phyloP scores from a whole-genome alignment of 768 basidiomycete species.

The Chalciporus pseudorubinellus region DNA sequence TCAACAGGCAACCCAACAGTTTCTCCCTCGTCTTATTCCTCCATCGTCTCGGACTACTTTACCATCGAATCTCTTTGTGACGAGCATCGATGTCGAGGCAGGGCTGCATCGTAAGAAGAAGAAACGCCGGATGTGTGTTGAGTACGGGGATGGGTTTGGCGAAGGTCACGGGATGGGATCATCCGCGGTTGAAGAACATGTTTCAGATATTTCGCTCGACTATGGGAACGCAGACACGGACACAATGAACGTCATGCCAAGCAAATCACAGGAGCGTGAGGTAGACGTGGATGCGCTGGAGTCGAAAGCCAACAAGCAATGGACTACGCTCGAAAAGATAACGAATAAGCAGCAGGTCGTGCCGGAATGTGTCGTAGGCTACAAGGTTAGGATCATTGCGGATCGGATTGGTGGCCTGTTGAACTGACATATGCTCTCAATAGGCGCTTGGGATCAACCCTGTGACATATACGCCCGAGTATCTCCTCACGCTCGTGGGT shows the following conservation, averaged over 20 bases:
- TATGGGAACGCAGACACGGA: constrained; percentile 3
- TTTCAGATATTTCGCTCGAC: constrained; percentile 2
- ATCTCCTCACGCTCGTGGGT: constrained; percentile 46
- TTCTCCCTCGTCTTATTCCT: constrained; percentile 46
- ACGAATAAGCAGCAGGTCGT: constrained; percentile 25
- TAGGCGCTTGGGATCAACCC: constrained; percentile 62
- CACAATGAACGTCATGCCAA: background rate
- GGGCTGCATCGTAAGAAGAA: constrained; percentile 35
- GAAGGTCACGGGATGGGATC: constrained; percentile 5
- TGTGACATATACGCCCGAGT: constrained; percentile 57
- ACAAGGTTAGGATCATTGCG: constrained; percentile 41
- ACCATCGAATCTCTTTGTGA: constrained; percentile 66
- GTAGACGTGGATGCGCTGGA: constrained; percentile 9
- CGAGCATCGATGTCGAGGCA: constrained; percentile 67
- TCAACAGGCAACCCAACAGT: background rate
- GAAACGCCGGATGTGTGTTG: constrained; percentile 32
- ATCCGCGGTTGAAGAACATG: background rate
- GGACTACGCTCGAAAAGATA: constrained; percentile 24
- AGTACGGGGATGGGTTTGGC: constrained; percentile 32
- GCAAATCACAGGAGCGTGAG: background rate
- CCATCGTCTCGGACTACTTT: constrained; percentile 61
- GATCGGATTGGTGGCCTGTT: background rate
- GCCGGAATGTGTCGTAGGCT: constrained; percentile 39
- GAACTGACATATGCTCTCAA: background rate
- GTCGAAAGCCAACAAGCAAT: constrained; percentile 10